These are phyloP conservation scores for Scedosporium apiospermum DNA, from an alignment of 2,329 filamentous ascomycete species.

Conservation along the genomic window DNA sequence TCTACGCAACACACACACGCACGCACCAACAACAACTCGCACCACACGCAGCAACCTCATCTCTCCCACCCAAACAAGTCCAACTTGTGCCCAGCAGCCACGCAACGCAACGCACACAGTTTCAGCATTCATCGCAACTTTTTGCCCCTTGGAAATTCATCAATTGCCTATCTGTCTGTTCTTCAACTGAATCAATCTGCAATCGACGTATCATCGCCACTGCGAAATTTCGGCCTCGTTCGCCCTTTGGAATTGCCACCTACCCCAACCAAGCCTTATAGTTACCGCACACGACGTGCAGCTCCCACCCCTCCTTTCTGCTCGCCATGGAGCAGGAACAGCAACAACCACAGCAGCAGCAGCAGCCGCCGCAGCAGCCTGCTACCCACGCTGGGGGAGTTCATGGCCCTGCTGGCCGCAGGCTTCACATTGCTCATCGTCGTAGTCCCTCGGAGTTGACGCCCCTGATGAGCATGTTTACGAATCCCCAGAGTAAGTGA, in stretches of 20 bases:
- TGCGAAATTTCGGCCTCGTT: slow-evolving; percentile 4
- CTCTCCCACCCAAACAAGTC: neutral
- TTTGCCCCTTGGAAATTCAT: neutral
- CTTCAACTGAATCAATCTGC: neutral
- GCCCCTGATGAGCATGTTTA: slow-evolving; percentile 89
- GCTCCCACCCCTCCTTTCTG: slow-evolving; percentile 25
- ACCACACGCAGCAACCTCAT: neutral
- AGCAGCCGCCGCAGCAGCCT: slow-evolving; percentile 42
- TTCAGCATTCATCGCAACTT: neutral
- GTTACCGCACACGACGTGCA: slow-evolving; percentile 33
- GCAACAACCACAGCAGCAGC: slow-evolving; percentile 34
- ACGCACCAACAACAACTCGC: neutral
- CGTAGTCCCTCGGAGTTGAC: slow-evolving; percentile 96
- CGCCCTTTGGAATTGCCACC: neutral
- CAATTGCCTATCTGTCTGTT: neutral
- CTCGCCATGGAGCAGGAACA: slow-evolving; percentile 48
- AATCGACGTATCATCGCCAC: neutral
- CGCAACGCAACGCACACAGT: neutral
- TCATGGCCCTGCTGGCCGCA: slow-evolving; percentile 70
- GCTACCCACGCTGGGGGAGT: slow-evolving; percentile 45
- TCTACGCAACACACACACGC: neutral
- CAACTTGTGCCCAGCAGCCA: neutral
- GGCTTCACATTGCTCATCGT: slow-evolving; percentile 93
- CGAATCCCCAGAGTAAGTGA: slow-evolving; percentile 53
- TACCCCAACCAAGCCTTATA: neutral